Base-by-base conservation (phyloP, 768 basidiomycete species). In the Hemileccinum rubropunctum region DNA sequence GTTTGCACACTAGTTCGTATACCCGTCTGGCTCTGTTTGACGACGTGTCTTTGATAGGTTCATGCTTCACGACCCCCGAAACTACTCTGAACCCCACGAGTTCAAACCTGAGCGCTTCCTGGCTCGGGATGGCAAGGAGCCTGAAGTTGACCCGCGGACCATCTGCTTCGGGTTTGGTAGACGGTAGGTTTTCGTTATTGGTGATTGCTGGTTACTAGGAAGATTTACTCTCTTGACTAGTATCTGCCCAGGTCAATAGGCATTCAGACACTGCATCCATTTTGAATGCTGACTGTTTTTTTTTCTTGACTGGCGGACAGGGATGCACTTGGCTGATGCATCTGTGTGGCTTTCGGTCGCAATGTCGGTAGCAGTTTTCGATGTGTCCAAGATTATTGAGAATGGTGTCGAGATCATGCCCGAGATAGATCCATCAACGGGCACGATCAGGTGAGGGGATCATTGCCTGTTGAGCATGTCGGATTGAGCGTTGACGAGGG, bases 101-200 rank as follows among this genome's bases (percentile, higher is more conserved):
- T 86, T 86, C 61, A 76, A 75, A 39, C 84, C 84, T 18, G 80
- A 80, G 45, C 78, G 84, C 27, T 86, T 79, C 65, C 69, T 86
- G 28, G 67, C 72, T 1, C 45, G 45, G 13, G 53, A 61, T 4
- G 62, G 59, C 35, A 63, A 66, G 36, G 54, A 65, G 38, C 75
- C 75, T 27, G 80, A 84, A 58, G 62, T 58, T 17, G 83, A 86
- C 64, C 82, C 84, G 51, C 79, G 79, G 47, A 73, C 73, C 42
- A 61, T 82, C 41, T 82, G 79, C 58, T 88, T 86, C 66, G 86
- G 86, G 7, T 88, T 86, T 59, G 86, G 86, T 42, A 72, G 86
- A 67, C 77, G 86, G 61, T 67, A 65, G 17, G 73, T 70, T 43
- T 42, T 10, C 48, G 34, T 50, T 43, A 43, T 47, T 30, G 44